Evolutionary conservation across 2,329 filamentous ascomycete genomes (phyloP), one percentile per base, ranked within the genome.

Genomic region (Cladophialophora immunda): DNA sequence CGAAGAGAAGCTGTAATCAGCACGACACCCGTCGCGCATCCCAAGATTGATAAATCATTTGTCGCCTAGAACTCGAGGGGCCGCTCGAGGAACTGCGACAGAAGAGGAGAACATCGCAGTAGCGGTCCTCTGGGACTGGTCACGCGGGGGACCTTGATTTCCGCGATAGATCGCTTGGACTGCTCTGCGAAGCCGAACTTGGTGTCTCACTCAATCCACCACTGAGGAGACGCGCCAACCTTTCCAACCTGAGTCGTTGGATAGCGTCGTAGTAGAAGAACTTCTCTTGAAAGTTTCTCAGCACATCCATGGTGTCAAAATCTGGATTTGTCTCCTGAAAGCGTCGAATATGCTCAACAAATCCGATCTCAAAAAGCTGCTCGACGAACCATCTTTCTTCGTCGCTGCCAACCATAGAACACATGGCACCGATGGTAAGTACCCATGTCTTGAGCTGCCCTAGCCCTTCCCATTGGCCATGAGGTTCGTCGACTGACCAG

Each of bases 191-290:
- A 15, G 50, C 59, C 5, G 59, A 64, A 30, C 61, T 67, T 1
- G 65, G 53, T 22, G 60, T 56, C 38, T 60, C 50, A 17, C 55
- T 58, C 25, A 47, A 8, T 15, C 30, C 50, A 32, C 50, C 60
- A 17, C 36, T 34, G 25, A 70, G 32, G 25, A 68, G 66, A 17
- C 54, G 45, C 6, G 68, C 65, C 15, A 70, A 41, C 29, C 68
- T 58, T 32, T 70, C 60, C 58, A 70, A 55, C 38, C 68, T 61
- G 7, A 58, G 60, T 30, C 58, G 56, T 57, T 70, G 68, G 27
- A 66, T 63, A 32, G 66, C 52, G 6, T 70, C 68, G 56, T 70
- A 68, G 57, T 70, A 71, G 56, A 71, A 71, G 59, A 70, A 71
- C 25, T 62, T 68, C n/a, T 65, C 64, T 41, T 70, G 64, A 53